Evolutionary conservation across 2,329 filamentous ascomycete species (phyloP), one percentile per base, ranked within the genome.

Genomic region (Trichoderma koningiopsis): DNA sequence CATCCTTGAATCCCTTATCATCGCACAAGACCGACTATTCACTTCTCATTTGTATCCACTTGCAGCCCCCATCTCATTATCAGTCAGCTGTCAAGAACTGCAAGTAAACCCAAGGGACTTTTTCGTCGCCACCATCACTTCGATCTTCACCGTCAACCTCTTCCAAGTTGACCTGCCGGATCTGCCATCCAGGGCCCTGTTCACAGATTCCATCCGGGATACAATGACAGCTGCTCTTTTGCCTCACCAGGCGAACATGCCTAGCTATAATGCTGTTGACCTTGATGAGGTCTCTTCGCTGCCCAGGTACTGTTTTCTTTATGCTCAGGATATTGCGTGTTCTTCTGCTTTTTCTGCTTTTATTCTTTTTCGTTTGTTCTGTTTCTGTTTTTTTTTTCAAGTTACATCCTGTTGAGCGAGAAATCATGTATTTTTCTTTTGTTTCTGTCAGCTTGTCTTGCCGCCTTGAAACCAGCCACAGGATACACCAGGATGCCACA

Each of bases 281-380:
- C 83, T 87, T 81, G 85, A 87, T 79, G 85, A 88, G 80, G 85
- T 86, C 80, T 83, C 86, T 77, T 86, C 85, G 76, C 84, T 87
- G 77, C 83, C 85, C 82, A 89, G 87, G 87, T 89, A 89, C 82
- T 87, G 84, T 83, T 83, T 83, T 84, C 82, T 79, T 79, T 83
- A 69, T 61, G 66, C 66, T 70, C 63, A 56, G 55, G 69, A 69
- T 77, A 35, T 57, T 47, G 62, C 62, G 37, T 66, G 62, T 24
- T 57, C 74, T 82, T 76, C 76, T 60, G 35, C 14, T 58, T 65
- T 62, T 61, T 67, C 62, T 53, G 62, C 59, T 70, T 71, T 73
- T 62, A 10, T 11, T 43, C 56, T 59, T 68, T 71, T 73, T 71
- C 61, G 27, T 75, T 49, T 64, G 29, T 75, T 55, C 61, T 70